Percentiles rank a stretch among this genome's conserved stretches.
phyloP scores from a whole-genome alignment of 345 rosid genomes.

The Clausena lansium region DNA sequence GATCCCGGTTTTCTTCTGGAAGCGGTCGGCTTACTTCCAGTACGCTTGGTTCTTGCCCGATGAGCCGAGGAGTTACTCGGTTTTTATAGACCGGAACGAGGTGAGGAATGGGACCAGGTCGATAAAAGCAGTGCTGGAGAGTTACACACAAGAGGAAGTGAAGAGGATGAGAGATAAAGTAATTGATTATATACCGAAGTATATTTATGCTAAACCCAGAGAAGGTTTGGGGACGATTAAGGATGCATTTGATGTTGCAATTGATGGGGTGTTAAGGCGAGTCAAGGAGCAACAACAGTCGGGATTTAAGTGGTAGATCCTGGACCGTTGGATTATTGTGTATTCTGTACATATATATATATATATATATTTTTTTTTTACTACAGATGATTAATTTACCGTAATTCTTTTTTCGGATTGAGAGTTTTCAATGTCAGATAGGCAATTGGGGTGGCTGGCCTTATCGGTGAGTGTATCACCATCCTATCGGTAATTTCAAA shows the following conservation, averaged over 20 bases:
- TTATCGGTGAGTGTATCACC: too few relatives aligned
- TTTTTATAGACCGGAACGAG: conserved; percentile 68
- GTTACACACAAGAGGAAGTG: conserved; percentile 59
- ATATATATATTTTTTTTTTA: too few relatives aligned
- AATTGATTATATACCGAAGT: conserved; percentile 64
- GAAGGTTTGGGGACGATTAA: conserved; percentile 63
- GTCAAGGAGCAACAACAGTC: conserved; percentile 66
- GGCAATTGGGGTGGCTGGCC: too few relatives aligned
- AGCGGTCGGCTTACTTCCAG: conserved; percentile 76
- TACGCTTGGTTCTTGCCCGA: conserved; percentile 92
- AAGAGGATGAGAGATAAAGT: conserved; percentile 75
- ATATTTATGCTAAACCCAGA: conserved; percentile 60
- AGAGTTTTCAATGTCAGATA: too few relatives aligned
- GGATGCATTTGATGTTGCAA: conserved; percentile 88
- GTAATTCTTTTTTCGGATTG: too few relatives aligned
- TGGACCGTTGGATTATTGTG: not conserved
- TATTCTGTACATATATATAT: too few relatives aligned
- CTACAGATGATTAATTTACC: too few relatives aligned
- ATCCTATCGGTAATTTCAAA: too few relatives aligned
- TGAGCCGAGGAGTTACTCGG: conserved; percentile 69
- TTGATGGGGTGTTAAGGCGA: conserved; percentile 82
- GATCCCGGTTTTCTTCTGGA: conserved; percentile 96
- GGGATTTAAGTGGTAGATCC: conserved; percentile 59
- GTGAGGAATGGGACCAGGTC: conserved; percentile 68
- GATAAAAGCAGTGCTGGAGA: conserved; percentile 56